Conservation (phyloP, 495 filamentous ascomycete species). For the Venustampulla echinocandica region DNA sequence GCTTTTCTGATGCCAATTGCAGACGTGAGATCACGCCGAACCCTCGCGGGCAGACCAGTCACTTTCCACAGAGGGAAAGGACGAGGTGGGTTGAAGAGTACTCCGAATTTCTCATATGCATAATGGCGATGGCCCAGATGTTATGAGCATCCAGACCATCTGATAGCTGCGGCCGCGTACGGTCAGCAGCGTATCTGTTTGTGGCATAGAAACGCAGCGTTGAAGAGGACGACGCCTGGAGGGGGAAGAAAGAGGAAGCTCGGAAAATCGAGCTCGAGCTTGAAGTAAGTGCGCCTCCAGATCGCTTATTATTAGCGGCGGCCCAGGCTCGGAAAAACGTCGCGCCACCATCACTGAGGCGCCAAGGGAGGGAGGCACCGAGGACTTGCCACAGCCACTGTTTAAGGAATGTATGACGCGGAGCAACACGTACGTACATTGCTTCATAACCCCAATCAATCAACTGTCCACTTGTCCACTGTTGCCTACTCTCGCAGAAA, state of each 20-base stretch:
- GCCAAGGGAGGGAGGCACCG: too few species aligned
- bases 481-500: too few species aligned
- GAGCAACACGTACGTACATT: too few species aligned
- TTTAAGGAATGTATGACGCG: too few species aligned
- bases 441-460: neutral
- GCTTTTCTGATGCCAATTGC: constrained; percentile 99
- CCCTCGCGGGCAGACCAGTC: constrained; percentile 76
- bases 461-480: neutral
- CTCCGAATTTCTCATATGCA: constrained; percentile 99
- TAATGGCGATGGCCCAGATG: constrained; percentile 12
- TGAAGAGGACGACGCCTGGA: constrained; percentile 84
- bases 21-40: constrained; percentile 85
- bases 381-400: too few species aligned
- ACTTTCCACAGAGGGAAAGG: constrained; percentile 31
- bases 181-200: constrained; percentile 52
- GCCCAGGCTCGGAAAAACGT: neutral
- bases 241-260: constrained; percentile 31
- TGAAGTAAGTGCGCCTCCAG: neutral
- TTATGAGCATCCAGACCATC: constrained; percentile 23
- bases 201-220: constrained; percentile 99
- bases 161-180: constrained; percentile 18
- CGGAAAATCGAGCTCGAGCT: neutral
- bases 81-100: constrained; percentile 70
- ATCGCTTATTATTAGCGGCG: neutral
- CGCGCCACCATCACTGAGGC: neutral